Base-by-base conservation (phyloP, 2,329 filamentous ascomycete species). In the Cladophialophora immunda region DNA sequence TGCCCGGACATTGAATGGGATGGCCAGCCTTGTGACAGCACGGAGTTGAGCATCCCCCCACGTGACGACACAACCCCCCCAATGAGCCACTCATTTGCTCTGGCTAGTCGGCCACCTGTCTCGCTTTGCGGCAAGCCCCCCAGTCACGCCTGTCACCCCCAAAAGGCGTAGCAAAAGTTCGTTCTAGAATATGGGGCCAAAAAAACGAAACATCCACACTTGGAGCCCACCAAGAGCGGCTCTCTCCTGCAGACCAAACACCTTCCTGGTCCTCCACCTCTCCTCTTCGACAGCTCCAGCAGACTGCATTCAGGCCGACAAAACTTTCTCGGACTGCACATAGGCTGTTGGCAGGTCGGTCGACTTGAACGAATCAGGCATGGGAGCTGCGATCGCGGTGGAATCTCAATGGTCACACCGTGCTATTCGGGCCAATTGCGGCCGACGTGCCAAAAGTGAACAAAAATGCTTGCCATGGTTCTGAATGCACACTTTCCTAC, bases 1-100 rank as follows among this genome's bases (percentile, higher is more conserved):
- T n/a, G n/a, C n/a, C n/a, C n/a, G n/a, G n/a, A n/a, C n/a, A n/a
- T n/a, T n/a, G n/a, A n/a, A n/a, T n/a, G n/a, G n/a, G n/a, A n/a
- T 41, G 9, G 34, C 41, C 19, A 59, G 57, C 36, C 57, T 50
- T 50, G 45, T 59, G 57, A 34, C 27, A 29, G 9, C 15, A 11
- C 57, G 22, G 57, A 50, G 17, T 59, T 50, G 38, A 34, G 22
- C 56, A 50, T 45, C 38, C 38, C 15, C 34, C 41, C 57, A 59
- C 38, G 57, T 59, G 57, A 59, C 19, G 38, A 41, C 13, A 41
- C 4, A 29, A 29, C 34, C 32, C 19, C 45, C 19, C n/a, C n/a
- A n/a, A 50, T 58, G 25, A 45, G 17, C 22, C 36, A n/a, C 57
- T n/a, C n/a, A n/a, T n/a, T n/a, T n/a, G n/a, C 57, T 41, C n/a